Evolutionary conservation across 192 early-diverging fungal genomes (phyloP).

Genomic region (Backusella tarrabulga): DNA sequence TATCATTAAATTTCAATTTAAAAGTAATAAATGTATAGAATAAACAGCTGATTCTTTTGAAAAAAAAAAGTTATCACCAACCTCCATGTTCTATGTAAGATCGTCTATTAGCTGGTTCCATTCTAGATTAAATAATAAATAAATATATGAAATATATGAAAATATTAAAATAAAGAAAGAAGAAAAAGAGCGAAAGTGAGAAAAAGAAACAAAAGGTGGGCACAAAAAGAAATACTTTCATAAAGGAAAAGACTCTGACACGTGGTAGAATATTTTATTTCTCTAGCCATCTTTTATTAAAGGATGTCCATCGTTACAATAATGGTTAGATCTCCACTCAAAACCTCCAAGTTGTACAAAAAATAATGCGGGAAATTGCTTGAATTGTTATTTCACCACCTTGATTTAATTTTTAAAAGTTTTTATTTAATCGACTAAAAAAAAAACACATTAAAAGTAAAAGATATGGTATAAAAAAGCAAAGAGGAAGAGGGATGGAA

Average conservation of each 20-base stretch:
- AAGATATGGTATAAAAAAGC: not conserved
- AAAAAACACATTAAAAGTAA: not conserved
- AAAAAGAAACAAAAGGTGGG: not conserved
- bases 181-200: not conserved
- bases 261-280: not conserved
- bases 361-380: not conserved
- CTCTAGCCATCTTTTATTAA: not conserved
- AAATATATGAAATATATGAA: not conserved
- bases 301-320: not conserved
- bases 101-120: not conserved
- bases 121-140: not conserved
- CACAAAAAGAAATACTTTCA: not conserved
- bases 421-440: not conserved
- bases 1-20: not conserved
- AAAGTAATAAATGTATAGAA: not conserved
- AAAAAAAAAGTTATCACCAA: not conserved
- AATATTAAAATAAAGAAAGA: not conserved
- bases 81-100: not conserved
- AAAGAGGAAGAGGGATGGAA: not conserved
- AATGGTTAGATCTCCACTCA: slow-evolving; percentile 4
- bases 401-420: not conserved
- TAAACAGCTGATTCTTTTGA: not conserved
- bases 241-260: not conserved
- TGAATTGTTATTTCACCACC: not conserved
- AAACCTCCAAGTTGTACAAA: not conserved